phyloP scores from a whole-genome alignment of 2,329 filamentous ascomycete genomes.

The Aureobasidium namibiae region DNA sequence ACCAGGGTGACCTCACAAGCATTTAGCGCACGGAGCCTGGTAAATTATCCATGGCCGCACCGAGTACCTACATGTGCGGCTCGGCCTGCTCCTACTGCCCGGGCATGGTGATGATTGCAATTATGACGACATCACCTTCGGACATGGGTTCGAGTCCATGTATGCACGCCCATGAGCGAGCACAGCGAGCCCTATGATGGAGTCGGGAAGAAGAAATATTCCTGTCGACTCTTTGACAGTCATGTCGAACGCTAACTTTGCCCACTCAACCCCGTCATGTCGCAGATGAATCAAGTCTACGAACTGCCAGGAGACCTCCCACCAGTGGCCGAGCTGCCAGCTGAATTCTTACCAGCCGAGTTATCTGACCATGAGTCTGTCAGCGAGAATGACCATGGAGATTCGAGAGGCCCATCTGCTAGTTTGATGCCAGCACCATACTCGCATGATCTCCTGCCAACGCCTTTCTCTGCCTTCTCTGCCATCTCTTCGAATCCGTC shows the following conservation, averaged over 20 bases:
- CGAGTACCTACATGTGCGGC: too few species aligned
- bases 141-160: constrained; percentile 1
- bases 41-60: too few species aligned
- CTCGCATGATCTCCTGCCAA: neutral
- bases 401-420: neutral
- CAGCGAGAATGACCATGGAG: neutral
- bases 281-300: neutral
- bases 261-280: neutral
- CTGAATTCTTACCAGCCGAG: neutral
- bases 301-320: constrained; percentile 2
- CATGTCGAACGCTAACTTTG: neutral
- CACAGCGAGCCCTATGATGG: neutral
- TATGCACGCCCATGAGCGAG: neutral
- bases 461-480: constrained; percentile 1
- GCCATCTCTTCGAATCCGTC: neutral
- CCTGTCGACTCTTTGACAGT: neutral
- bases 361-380: neutral
- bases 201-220: neutral
- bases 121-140: constrained; percentile 7
- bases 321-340: neutral
- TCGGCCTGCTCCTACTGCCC: neutral
- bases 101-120: neutral
- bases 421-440: neutral
- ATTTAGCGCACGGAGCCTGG: too few species aligned
- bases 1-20: too few species aligned